phyloP scores from a whole-genome alignment of 1,139 yeast species.

The Sugiyamaella castrensis region DNA sequence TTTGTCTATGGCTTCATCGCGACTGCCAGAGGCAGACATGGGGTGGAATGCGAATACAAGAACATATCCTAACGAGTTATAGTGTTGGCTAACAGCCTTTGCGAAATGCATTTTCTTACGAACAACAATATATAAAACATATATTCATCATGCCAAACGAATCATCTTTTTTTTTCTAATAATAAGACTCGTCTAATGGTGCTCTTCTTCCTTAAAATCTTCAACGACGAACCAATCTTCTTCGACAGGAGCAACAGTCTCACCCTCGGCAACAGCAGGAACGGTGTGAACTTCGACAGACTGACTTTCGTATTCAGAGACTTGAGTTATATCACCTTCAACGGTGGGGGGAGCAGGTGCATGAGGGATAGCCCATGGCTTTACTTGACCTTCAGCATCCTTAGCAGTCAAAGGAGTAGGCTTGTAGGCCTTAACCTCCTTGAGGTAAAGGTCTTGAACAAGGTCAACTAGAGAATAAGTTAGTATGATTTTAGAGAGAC shows the following conservation, averaged over 20 bases:
- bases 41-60: no score
- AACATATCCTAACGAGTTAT: background rate
- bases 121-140: slow-evolving; percentile 1
- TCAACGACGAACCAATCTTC: slow-evolving; percentile 64
- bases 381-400: slow-evolving; percentile 76
- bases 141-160: background rate
- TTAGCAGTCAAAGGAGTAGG: slow-evolving; percentile 70
- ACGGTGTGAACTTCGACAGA: slow-evolving; percentile 65
- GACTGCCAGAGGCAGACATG: no score
- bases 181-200: slow-evolving; percentile 41
- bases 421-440: slow-evolving; percentile 84
- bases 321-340: slow-evolving; percentile 69
- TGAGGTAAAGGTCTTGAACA: slow-evolving; percentile 81
- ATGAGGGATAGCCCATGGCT: slow-evolving; percentile 75
- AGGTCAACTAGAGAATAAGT: slow-evolving; percentile 44
- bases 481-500: slow-evolving; percentile 16
- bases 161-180: slow-evolving; percentile 1
- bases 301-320: slow-evolving; percentile 69
- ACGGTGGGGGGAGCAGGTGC: slow-evolving; percentile 70
- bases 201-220: slow-evolving; percentile 56
- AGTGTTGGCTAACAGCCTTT: background rate
- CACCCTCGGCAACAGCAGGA: slow-evolving; percentile 43
- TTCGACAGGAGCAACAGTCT: slow-evolving; percentile 44
- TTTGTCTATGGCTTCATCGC: no score
- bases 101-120: background rate